These are phyloP conservation scores for Lactarius pseudohatsudake DNA, from an alignment of 768 basidiomycete species.

Conservation along the genomic window DNA sequence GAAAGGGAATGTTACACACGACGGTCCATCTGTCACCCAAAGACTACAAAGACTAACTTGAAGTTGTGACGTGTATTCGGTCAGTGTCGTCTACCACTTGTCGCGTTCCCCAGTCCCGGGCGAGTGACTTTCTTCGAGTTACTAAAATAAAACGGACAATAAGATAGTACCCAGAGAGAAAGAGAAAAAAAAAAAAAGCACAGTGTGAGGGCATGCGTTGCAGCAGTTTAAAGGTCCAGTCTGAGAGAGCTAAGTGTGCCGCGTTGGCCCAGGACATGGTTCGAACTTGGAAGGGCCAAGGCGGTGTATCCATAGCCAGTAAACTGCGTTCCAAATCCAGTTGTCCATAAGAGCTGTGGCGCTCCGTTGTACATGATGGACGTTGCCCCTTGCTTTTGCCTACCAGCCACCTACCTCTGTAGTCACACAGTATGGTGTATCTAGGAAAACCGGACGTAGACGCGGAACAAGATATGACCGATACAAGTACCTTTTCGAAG, in stretches of 20 bases:
- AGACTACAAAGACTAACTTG: conserved; percentile 65
- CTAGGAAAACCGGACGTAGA: background rate
- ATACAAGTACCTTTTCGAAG: background rate
- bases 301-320: too few species aligned
- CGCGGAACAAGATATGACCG: background rate
- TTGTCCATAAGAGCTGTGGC: background rate
- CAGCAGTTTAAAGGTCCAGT: background rate
- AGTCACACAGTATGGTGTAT: background rate
- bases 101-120: too few species aligned
- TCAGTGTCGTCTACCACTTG: too few species aligned
- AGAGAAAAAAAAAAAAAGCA: too few species aligned
- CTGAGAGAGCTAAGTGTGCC: background rate
- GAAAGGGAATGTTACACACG: background rate
- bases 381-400: background rate
- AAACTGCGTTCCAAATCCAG: background rate
- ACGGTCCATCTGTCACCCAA: conserved; percentile 61
- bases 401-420: background rate
- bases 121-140: too few species aligned
- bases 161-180: too few species aligned
- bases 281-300: too few species aligned
- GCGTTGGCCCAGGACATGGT: too few species aligned
- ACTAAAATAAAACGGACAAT: too few species aligned
- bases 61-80: conserved; percentile 52
- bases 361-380: background rate
- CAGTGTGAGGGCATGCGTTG: too few species aligned